Evolutionary conservation across 2,329 filamentous ascomycete genomes (phyloP), one percentile per base, ranked within the genome.

Genomic region (Tolypocladium capitatum): DNA sequence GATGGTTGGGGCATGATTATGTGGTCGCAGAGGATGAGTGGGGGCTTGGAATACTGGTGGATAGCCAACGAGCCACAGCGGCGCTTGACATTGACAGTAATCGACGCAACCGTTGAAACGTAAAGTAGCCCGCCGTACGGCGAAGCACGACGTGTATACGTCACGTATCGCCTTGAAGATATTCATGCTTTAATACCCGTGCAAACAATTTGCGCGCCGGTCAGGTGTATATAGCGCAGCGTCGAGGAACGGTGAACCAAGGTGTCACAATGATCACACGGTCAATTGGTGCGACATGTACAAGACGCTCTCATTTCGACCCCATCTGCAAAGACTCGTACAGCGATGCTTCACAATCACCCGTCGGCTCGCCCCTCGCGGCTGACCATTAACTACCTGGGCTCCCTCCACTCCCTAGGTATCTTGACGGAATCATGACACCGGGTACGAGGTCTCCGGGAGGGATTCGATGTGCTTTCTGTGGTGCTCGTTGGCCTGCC

Each of bases 401-500:
- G 27, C n/a, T 31, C 35, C 31, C 30, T 44, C 34, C 14, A 16
- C 4, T 28, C 33, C 35, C 30, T 14, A 32, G 10, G 11, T 34
- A 16, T 28, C 28, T 21, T 16, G 27, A 42, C 46, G 34, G 20
- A 13, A 43, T 68, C 62, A 74, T 64, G 70, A 75, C 49, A 97
- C 76, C 35, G 91, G 91, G 66, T 92, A 94, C 52, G 86, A 81
- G 18, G 86, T 89, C 55, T 79, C 71, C 30, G 88, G 84, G 16
- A 91, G 76, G 48, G 90, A 83, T 70, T 96, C 80, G 56, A 97
- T 80, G 65, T 89, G 80, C 64, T 83, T 76, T 63, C 87, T 80
- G 75, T 96, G 81, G 62, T 94, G 84, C 67, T 94, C 88, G 63
- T 96, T 81, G 53, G 91, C 91, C 91, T 97, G 52, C 36, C 36